Base-by-base conservation (phyloP, 2,329 filamentous ascomycete genomes). In the Fusarium sterilihyphosum region DNA sequence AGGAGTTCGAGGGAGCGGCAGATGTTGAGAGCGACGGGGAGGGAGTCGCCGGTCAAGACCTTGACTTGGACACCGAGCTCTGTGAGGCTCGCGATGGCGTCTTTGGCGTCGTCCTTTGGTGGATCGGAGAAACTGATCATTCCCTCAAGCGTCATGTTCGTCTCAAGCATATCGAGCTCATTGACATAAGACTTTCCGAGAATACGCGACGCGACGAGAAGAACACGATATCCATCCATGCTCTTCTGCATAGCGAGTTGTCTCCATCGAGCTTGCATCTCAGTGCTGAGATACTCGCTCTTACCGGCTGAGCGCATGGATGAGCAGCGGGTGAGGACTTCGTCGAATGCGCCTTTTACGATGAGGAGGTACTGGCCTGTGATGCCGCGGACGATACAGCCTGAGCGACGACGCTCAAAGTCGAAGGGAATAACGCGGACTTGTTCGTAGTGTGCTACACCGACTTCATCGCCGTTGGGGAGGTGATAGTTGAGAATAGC, bases 121-220 rank as follows among this genome's bases (percentile, higher is more conserved):
- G 60, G 60, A 17, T 62, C 60, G 7, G 60, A 62, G 24, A 62
- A 62, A 10, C 50, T 62, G 4, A 62, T 58, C 38, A 62, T 58
- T 7, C 60, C 60, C 11, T 62, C 60, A 2, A 62, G 38, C 2
- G 24, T 44, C 60, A 62, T 62, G 24, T 62, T 29, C 5, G 60
- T 62, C 38, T 62, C 60, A 3, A 62, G 29, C 20, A 44, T 31
- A 14, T 61, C 59, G 1, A 61, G 37, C 6, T 61, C 59, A 35
- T 56, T 18, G 2, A 56, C 26, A 17, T 44, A 44, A 37, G 50
- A 29, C 29, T 62, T 62, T 3, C 31, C 49, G 2, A 62, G 60
- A 9, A 22, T 24, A 3, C 38, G 53, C 2, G 49, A 58, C 8
- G 60, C 60, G 1, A 62, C 31, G 5, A 62, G 50, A 17, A 62